Evolutionary conservation across 2,329 filamentous ascomycete species (phyloP).

Genomic region (Talaromyces funiculosus): DNA sequence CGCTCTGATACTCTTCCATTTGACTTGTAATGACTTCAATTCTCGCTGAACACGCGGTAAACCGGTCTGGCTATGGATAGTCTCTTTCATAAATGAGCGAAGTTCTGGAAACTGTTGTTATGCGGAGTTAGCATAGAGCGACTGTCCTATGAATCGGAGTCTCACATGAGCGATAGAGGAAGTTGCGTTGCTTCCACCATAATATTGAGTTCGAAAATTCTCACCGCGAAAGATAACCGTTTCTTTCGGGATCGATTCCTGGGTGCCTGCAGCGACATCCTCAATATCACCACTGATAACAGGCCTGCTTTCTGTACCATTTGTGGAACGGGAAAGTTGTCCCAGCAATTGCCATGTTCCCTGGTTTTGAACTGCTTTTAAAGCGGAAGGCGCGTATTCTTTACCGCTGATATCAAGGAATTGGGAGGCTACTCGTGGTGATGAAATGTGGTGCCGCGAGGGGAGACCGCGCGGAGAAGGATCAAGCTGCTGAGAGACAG

Average conservation of each 20-base stretch:
- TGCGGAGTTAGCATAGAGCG: neutral
- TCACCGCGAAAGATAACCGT: conserved; percentile 20
- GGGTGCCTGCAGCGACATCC: neutral
- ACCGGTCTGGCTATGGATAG: conserved; percentile 18
- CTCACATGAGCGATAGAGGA: conserved; percentile 20
- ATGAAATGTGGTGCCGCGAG: neutral
- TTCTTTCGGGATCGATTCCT: conserved; percentile 6
- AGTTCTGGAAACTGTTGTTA: conserved; percentile 19
- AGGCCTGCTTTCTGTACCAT: conserved; percentile 11
- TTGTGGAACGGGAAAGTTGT: neutral
- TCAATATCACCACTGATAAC: conserved; percentile 14
- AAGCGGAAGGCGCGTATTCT: neutral
- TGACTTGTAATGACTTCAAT: conserved; percentile 18
- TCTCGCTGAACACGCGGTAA: conserved; percentile 19
- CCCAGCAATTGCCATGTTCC: conserved; percentile 12
- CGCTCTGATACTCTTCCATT: conserved; percentile 18
- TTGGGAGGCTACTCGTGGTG: neutral
- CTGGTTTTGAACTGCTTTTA: neutral
- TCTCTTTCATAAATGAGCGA: conserved; percentile 20
- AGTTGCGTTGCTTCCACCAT: conserved; percentile 21
- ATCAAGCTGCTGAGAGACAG: neutral
- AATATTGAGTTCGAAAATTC: conserved; percentile 21
- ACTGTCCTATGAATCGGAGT: neutral
- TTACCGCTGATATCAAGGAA: conserved; percentile 5
- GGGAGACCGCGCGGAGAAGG: neutral